Evolutionary conservation across 2,329 filamentous ascomycete genomes (phyloP).

Genomic region (Ophiostoma sp.): DNA sequence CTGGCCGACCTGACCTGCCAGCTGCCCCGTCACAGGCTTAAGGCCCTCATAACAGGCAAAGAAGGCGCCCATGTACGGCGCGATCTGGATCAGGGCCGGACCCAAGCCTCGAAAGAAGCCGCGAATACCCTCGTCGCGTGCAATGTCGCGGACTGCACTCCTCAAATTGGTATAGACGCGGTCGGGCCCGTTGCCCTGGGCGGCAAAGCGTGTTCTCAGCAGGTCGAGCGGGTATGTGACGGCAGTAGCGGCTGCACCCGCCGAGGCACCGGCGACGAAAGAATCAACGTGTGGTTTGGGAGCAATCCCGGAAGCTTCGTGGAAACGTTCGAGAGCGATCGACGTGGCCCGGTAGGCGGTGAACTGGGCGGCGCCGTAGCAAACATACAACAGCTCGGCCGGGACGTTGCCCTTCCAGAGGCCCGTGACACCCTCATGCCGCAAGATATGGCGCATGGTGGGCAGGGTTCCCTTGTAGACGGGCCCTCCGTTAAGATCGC

Average conservation of each 20-base stretch:
- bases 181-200: constrained; percentile 70
- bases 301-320: constrained; percentile 37
- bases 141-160: constrained; percentile 70
- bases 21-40: constrained; percentile 2
- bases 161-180: constrained; percentile 75
- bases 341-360: constrained; percentile 78
- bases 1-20: neutral
- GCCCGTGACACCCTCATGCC: constrained; percentile 77
- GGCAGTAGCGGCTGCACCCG: constrained; percentile 79
- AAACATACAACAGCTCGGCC: constrained; percentile 90
- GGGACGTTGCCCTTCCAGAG: constrained; percentile 99
- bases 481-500: constrained; percentile 47
- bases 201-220: constrained; percentile 92
- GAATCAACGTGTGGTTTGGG: constrained; percentile 70
- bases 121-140: constrained; percentile 66
- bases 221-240: constrained; percentile 91
- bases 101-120: constrained; percentile 89
- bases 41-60: constrained; percentile 85
- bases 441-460: constrained; percentile 74
- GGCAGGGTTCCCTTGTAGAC: constrained; percentile 74
- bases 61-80: constrained; percentile 97
- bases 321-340: constrained; percentile 58
- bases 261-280: constrained; percentile 79
- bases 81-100: constrained; percentile 81
- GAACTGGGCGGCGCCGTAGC: constrained; percentile 89